Evolutionary conservation across 179 eudicot genomes (phyloP).

Genomic region (Beta corolliflora): DNA sequence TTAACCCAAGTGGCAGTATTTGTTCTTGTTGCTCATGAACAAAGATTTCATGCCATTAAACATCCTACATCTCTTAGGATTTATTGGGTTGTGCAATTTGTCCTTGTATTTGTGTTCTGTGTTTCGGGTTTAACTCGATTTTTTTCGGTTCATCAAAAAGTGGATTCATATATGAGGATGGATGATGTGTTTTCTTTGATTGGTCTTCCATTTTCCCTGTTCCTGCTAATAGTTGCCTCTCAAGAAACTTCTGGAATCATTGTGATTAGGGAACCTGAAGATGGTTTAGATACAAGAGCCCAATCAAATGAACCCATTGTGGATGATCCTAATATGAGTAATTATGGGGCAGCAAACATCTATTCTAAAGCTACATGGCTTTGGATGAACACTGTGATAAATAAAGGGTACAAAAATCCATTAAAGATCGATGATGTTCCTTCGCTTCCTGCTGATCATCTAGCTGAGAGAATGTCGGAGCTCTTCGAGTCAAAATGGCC

Average conservation of each 20-base stretch:
- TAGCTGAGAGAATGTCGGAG: slow-evolving; percentile 31
- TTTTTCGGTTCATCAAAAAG: slow-evolving; percentile 5
- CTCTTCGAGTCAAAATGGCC: slow-evolving; percentile 29
- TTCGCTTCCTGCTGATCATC: slow-evolving; percentile 22
- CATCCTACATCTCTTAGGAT: slow-evolving; percentile 34
- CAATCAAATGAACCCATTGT: not conserved
- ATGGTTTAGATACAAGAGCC: slow-evolving; percentile 17
- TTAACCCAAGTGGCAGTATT: slow-evolving; percentile 29
- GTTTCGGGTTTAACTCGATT: slow-evolving; percentile 27
- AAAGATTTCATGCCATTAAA: slow-evolving; percentile 27
- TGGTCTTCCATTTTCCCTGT: slow-evolving; percentile 32
- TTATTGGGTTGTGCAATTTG: slow-evolving; percentile 32
- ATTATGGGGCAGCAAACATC: slow-evolving; percentile 17
- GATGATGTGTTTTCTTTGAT: slow-evolving; percentile 33
- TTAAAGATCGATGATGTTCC: slow-evolving; percentile 29
- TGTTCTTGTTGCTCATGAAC: slow-evolving; percentile 35
- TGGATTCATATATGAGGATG: slow-evolving; percentile 26
- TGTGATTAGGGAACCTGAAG: slow-evolving; percentile 20
- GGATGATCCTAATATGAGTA: slow-evolving; percentile 19
- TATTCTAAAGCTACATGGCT: slow-evolving; percentile 26
- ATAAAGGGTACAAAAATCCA: slow-evolving; percentile 29
- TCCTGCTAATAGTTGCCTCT: slow-evolving; percentile 22
- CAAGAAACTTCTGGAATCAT: slow-evolving; percentile 27
- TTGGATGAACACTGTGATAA: slow-evolving; percentile 30
- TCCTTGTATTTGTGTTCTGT: slow-evolving; percentile 28